These are phyloP conservation scores for Pichia thaimueangensis DNA, from an alignment of 805 yeast genomes.

Conservation along the genomic window DNA sequence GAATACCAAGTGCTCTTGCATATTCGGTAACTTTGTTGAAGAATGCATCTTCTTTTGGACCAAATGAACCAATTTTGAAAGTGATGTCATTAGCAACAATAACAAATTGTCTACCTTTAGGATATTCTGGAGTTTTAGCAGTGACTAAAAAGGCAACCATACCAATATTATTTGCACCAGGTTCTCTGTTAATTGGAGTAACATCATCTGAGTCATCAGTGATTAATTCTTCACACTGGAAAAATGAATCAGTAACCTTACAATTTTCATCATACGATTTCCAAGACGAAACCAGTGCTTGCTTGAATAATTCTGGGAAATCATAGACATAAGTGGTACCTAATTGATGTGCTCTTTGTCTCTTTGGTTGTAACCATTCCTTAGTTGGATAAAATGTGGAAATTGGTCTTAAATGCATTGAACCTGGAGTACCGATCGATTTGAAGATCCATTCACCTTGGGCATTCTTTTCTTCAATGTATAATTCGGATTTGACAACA, in stretches of 20 bases:
- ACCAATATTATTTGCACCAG: conserved; percentile 93
- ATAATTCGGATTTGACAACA: conserved; percentile 91
- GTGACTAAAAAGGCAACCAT: conserved; percentile 94
- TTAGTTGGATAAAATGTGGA: conserved; percentile 96
- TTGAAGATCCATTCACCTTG: conserved; percentile 97
- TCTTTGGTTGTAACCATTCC: conserved; percentile 96
- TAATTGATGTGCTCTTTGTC: conserved; percentile 96
- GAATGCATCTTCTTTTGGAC: conserved; percentile 91
- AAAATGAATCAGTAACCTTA: conserved; percentile 69
- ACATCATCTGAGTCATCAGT: conserved; percentile 73
- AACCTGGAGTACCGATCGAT: conserved; percentile 89
- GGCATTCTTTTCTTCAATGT: conserved; percentile 87
- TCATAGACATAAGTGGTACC: conserved; percentile 98
- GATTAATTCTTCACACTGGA: conserved; percentile 76
- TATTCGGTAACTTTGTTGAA: conserved; percentile 89
- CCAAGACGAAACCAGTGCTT: conserved; percentile 85
- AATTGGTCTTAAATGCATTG: conserved; percentile 95
- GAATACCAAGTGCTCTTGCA: conserved; percentile 87
- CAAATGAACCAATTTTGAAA: conserved; percentile 96
- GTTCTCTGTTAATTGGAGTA: conserved; percentile 88
- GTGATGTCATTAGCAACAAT: conserved; percentile 97
- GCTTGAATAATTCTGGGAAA: conserved; percentile 97
- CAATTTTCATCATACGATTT: conserved; percentile 49
- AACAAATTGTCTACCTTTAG: conserved; percentile 89
- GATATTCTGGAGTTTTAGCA: conserved; percentile 94